Percentiles rank a stretch among this genome's conserved stretches.
Conservation (phyloP, 2,329 filamentous ascomycete genomes). For the Sclerotiophoma versabilis region DNA sequence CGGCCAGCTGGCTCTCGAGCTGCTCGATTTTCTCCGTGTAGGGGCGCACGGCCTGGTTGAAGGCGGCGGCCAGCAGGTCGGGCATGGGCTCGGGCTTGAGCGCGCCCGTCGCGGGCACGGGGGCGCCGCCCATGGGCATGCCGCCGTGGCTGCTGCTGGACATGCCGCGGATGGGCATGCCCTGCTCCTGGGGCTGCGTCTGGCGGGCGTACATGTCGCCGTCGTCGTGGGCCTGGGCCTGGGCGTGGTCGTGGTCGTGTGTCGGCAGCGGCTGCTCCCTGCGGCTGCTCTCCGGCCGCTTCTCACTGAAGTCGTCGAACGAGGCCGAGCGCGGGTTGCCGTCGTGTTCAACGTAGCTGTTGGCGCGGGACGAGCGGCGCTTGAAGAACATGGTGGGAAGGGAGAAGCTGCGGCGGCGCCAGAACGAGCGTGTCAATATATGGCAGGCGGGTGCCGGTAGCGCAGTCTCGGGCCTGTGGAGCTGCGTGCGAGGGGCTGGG, state of each 20-base stretch:
- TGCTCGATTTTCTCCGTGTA: conserved; percentile 62
- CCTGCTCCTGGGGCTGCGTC: conserved; percentile 50
- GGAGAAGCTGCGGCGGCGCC: conserved; percentile 22
- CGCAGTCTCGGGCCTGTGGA: conserved; percentile 26
- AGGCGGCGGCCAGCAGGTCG: conserved; percentile 60
- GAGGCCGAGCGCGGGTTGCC: conserved; percentile 49
- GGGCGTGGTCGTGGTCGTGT: too few relatives aligned
- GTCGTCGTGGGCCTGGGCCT: conserved; percentile 20
- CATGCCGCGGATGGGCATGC: conserved; percentile 29
- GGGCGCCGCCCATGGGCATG: conserved; percentile 32
- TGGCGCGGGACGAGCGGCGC: conserved; percentile 55
- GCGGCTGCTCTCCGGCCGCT: conserved; percentile 50
- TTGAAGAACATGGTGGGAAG: conserved; percentile 58
- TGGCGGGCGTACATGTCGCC: conserved; percentile 56
- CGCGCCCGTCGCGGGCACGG: conserved; percentile 31
- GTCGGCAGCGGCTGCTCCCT: conserved; percentile 36
- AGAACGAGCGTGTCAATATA: conserved; percentile 34
- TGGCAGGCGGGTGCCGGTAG: conserved; percentile 18
- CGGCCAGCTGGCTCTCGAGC: conserved; percentile 59
- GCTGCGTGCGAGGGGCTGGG: conserved; percentile 17
- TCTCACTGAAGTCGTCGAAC: conserved; percentile 51
- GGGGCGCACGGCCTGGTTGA: conserved; percentile 61
- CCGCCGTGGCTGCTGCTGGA: conserved; percentile 28
- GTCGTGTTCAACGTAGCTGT: conserved; percentile 59
- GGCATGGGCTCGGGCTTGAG: conserved; percentile 54